phyloP scores from a whole-genome alignment of 2,329 filamentous ascomycete genomes.

The Exophiala oligosperma region DNA sequence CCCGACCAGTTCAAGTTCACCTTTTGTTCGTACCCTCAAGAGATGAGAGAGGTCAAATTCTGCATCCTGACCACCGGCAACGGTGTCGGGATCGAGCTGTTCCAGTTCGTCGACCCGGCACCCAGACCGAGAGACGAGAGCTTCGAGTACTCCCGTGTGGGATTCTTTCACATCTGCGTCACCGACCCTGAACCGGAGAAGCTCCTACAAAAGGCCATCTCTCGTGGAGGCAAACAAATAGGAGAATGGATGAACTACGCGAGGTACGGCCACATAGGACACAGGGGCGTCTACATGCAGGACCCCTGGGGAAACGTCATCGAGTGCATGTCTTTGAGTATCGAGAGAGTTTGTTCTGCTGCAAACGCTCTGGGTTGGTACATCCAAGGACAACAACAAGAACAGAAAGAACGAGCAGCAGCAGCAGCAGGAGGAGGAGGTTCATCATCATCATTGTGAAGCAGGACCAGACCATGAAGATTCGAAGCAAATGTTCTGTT shows the following conservation, averaged over 20 bases:
- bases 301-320: background rate
- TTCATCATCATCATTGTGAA: no score
- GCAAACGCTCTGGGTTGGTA: background rate
- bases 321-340: background rate
- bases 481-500: no score
- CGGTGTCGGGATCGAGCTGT: constrained; percentile 36
- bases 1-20: no score
- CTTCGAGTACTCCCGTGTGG: background rate
- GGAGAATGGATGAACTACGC: background rate
- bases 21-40: no score
- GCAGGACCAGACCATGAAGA: no score
- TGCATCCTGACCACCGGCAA: constrained; percentile 35
- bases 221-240: background rate
- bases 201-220: background rate
- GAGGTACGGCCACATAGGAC: background rate
- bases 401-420: no score
- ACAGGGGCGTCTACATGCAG: background rate
- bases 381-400: background rate
- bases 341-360: background rate
- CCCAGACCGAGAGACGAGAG: background rate
- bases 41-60: constrained; percentile 26
- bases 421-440: no score
- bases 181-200: background rate
- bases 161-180: constrained; percentile 1
- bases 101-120: constrained; percentile 34